Base-by-base conservation (phyloP, 805 yeast genomes). In the Pichia nakasei region DNA sequence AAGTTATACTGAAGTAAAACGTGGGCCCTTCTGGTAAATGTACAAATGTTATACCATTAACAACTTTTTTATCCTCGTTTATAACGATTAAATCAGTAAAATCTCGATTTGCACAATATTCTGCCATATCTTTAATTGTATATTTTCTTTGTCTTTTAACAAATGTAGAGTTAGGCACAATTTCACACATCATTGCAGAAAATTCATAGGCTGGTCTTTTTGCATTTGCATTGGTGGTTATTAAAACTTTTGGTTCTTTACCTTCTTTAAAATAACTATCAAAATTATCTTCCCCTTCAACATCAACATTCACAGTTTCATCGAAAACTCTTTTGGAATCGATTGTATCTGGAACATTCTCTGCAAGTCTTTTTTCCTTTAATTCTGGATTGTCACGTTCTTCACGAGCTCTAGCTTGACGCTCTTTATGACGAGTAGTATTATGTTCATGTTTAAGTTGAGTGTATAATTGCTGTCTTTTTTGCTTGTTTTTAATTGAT, bases 1-100 rank as follows among this genome's bases (percentile, higher is more conserved):
- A 86, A 8, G 87, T 70, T 4, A 93, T 68, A 24, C 93, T 82
- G 57, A 93, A 93, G 65, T 91, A 89, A 60, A 87, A 87, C 0
- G 97, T 84, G 32, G 98, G 98, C 1, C 98, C 98, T 38, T 75
- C 85, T 9, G 98, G 98, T 47, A 93, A 71, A 66, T 93, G 96
- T 45, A 93, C 82, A 57, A 93, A 85, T 1, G 97, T 87, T 46
- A 93, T 66, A 2, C 98, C 98, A 42, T 85, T 89, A 33, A 93
- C 94, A 50, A 73, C 75, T 64, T 91, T 93, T 65, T 89, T 89
- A 65, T 87, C 96, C 64, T 93, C 98, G 61, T 93, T 93, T 48
- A 93, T 78, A 39, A 93, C 88, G 26, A 93, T 68, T 55, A 93
- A 67, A 58, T 89, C 95, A 0, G 97, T 89, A 65, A 75, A 93